A percentile compares a stretch with the other conserved stretches of the same genome.
These are phyloP conservation scores for Venturia carpophila DNA, from an alignment of 2,329 filamentous ascomycete species.

Conservation along the genomic window DNA sequence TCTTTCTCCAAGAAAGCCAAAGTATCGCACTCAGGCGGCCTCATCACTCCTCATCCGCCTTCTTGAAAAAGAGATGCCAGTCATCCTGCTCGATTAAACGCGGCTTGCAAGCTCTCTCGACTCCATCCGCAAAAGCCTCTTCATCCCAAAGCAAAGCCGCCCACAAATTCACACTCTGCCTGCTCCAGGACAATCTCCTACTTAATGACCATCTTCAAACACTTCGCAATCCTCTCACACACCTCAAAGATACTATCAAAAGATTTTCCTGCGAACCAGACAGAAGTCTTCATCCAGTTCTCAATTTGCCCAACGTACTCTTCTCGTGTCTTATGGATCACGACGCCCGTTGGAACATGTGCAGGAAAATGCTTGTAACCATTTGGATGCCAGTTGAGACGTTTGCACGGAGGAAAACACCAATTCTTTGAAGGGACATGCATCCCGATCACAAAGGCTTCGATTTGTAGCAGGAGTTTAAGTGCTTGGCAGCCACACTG, in stretches of 20 bases:
- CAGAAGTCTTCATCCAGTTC: background rate
- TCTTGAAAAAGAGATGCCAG: background rate
- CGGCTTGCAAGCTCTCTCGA: background rate
- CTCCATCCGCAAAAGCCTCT: background rate
- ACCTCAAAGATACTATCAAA: background rate
- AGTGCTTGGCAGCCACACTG: background rate
- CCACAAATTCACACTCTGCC: background rate
- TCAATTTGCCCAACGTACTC: background rate
- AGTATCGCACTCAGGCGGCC: no score
- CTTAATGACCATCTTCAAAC: background rate
- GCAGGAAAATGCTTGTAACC: no score
- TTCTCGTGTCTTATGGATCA: background rate
- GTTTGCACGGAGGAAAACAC: no score
- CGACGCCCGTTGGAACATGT: no score
- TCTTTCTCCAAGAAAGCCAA: no score
- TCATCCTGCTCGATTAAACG: background rate
- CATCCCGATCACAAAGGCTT: no score
- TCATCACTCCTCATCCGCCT: no score
- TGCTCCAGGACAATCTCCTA: background rate
- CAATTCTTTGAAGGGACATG: no score
- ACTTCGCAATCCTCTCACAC: background rate
- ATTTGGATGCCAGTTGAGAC: no score
- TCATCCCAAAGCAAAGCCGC: background rate
- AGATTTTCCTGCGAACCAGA: background rate
- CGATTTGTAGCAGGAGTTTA: no score